Base-by-base conservation (phyloP, 441 rosid species). In the Geranium incanum region DNA sequence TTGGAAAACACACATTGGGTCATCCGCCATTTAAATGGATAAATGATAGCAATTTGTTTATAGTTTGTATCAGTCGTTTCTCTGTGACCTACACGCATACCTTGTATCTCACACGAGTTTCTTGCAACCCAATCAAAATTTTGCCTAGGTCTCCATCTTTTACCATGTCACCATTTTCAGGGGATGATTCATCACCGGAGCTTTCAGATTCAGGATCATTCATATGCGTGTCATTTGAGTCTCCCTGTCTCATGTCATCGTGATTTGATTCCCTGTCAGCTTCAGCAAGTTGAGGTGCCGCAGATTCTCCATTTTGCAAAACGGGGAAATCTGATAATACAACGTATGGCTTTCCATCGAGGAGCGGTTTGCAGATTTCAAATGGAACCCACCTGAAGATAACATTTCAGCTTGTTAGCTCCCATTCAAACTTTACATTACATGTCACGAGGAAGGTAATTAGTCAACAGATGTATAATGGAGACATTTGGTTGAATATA, bases 311-410 rank as follows among this genome's bases (percentile, higher is more conserved):
- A 71, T 77, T 71, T 74, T 83, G 82, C 64, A 73, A 70, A 63
- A 57, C 75, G 21, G 81, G 68, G 78, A 65, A 77, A 78, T 89
- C 92, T 67, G 97, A 87, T 76, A 94, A 78, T 70, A 87, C 81
- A 37, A 75, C 85, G 74, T 90, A 94, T 68, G 82, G 83, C 71
- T 80, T 81, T 78, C 76, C 80, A 74, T 94, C 96, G 55, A 94
- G 98, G 77, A 78, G 71, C 62, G 95, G 89, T 83, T 82, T 88
- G 11, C 90, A 91, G 55, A 70, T 62, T 52, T 85, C 82, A 79
- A 83, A 92, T 62, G 89, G 81, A 71, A 94, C 87, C 98, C 98
- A 91, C 87, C 97, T 94, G 91, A 74, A 80, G 68, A 75, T 60
- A 73, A 72, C 7, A 73, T 18, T 70, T 70, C 68, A 70, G 60